Evolutionary conservation across 2,329 filamentous ascomycete species (phyloP).

Genomic region (Hirsutella thompsonii): DNA sequence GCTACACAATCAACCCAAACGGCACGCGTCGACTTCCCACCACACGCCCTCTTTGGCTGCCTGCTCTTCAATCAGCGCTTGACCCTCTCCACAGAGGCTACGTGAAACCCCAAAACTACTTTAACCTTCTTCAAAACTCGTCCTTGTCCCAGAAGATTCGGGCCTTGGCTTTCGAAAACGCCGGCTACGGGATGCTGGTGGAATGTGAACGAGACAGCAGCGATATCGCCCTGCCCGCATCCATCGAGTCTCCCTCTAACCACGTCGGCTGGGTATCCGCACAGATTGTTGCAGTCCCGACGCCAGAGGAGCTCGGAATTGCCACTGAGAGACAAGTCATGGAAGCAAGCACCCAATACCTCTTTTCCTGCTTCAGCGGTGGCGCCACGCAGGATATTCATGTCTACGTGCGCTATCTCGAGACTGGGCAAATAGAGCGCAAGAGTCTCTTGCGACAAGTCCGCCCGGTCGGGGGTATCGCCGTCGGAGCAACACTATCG

Average conservation of each 20-base stretch:
- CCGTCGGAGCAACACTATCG: constrained; percentile 3
- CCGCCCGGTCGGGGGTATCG: constrained; percentile 3
- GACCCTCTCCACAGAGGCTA: constrained; percentile 4
- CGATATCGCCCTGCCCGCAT: constrained; percentile 5
- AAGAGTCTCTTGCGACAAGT: constrained; percentile 3
- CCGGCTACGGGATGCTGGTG: constrained; percentile 3
- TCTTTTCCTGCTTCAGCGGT: constrained; percentile 4
- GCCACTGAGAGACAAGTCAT: constrained; percentile 2
- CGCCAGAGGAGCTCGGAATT: constrained; percentile 4
- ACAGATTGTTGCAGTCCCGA: constrained; percentile 6
- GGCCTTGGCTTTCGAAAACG: constrained; percentile 3
- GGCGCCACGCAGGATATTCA: constrained; percentile 4
- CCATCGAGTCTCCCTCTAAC: constrained; percentile 4
- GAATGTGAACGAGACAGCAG: constrained; percentile 4
- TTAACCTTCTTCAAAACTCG: constrained; percentile 3
- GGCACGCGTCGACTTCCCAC: constrained; percentile 3
- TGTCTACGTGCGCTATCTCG: constrained; percentile 4
- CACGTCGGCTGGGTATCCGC: constrained; percentile 6
- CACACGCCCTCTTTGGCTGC: constrained; percentile 4
- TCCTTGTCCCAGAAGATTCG: constrained; percentile 3
- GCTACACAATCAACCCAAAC: constrained; percentile 2
- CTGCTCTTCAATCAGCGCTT: constrained; percentile 4
- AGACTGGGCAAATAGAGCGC: constrained; percentile 4
- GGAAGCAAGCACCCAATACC: constrained; percentile 1
- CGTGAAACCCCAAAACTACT: constrained; percentile 4